Evolutionary conservation across 2,329 filamentous ascomycete genomes (phyloP).

Genomic region (Aspergillus terreus): DNA sequence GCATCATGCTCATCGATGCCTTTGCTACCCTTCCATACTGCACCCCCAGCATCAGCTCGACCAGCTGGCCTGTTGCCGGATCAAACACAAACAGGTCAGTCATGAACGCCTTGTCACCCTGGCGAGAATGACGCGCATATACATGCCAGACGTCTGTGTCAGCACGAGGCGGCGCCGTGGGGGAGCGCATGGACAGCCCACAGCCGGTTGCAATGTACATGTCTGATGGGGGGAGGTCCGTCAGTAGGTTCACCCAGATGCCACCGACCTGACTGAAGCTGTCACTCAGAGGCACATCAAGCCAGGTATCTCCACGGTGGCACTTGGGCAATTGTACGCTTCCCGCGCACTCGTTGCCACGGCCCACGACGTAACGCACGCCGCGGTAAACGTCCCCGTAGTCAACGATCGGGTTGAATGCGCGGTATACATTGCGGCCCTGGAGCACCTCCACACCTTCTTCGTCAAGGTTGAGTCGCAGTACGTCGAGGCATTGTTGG

Average conservation of each 20-base stretch:
- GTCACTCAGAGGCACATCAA: neutral
- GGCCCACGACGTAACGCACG: neutral
- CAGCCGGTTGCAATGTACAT: too few species aligned
- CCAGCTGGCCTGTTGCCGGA: neutral
- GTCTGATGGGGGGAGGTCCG: too few species aligned
- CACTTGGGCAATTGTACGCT: neutral
- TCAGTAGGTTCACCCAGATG: neutral
- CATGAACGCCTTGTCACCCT: neutral
- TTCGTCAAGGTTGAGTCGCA: too few species aligned
- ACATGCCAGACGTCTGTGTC: too few species aligned
- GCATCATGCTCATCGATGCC: neutral
- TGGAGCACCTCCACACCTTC: too few species aligned
- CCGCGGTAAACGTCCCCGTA: neutral
- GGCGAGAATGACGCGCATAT: too few species aligned
- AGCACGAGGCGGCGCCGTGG: neutral
- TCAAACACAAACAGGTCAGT: neutral
- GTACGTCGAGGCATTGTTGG: too few species aligned
- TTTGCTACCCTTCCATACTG: neutral
- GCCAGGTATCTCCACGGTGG: neutral
- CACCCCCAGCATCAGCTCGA: neutral
- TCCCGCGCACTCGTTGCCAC: neutral
- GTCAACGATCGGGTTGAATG: neutral
- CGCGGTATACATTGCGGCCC: neutral
- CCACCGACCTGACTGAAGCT: neutral
- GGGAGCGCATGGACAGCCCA: too few species aligned